phyloP scores from a whole-genome alignment of 495 filamentous ascomycete species.

The Penicillium bovifimosum region DNA sequence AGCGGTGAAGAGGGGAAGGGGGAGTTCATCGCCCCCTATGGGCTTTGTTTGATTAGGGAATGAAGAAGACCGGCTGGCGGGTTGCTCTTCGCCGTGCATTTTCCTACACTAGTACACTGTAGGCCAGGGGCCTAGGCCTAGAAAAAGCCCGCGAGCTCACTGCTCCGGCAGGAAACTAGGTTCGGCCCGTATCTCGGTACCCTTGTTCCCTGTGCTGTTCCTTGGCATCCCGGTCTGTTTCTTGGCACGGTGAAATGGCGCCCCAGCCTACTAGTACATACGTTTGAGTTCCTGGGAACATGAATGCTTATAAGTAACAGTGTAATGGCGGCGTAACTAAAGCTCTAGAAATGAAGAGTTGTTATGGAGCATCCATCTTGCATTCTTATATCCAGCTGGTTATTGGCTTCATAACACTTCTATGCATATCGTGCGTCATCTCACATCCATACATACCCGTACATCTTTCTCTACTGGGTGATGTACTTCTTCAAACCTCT shows the following conservation, averaged over 20 bases:
- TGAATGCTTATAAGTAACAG: too few relatives aligned
- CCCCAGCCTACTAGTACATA: too few relatives aligned
- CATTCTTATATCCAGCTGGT: not conserved
- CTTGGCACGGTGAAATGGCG: too few relatives aligned
- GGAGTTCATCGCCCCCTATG: not conserved
- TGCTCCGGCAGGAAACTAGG: too few relatives aligned
- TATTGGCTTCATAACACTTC: not conserved
- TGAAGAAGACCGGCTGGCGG: not conserved
- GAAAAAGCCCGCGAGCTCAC: too few relatives aligned
- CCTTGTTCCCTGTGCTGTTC: too few relatives aligned
- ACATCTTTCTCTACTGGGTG: constrained; percentile 17
- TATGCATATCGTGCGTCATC: not conserved
- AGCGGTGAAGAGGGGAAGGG: not conserved
- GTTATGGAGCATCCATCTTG: not conserved
- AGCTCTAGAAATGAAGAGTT: not conserved
- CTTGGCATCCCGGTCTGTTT: too few relatives aligned
- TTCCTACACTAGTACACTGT: too few relatives aligned
- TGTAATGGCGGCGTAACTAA: too few relatives aligned
- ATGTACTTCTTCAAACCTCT: constrained; percentile 82
- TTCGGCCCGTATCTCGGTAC: too few relatives aligned
- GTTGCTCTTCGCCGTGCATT: not conserved
- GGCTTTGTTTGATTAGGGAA: not conserved
- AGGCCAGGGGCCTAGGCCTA: too few relatives aligned
- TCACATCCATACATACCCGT: not conserved
- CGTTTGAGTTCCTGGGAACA: too few relatives aligned